Evolutionary conservation across 2,329 filamentous ascomycete species (phyloP), one percentile per base, ranked within the genome.

Genomic region (Sporothrix luriei): DNA sequence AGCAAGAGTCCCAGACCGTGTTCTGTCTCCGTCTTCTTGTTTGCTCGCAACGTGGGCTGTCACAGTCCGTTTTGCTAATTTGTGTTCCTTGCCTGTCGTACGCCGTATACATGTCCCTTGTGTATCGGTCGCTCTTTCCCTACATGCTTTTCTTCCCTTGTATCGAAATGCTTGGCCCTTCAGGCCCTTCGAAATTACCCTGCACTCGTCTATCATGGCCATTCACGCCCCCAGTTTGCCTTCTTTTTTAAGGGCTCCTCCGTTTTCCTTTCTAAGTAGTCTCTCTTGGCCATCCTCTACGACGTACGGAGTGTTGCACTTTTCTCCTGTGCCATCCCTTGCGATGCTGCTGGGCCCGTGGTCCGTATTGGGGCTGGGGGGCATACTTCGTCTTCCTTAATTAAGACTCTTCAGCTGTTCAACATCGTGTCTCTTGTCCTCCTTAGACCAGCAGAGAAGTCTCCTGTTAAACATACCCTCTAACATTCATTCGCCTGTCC

Each of bases 291-390:
- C 13, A 9, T 26, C n/a, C 21, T 33, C 54, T 21, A 46, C 52
- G 52, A 19, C 52, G 24, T 55, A 40, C 38, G 38, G 57, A 62
- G 57, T 10, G 21, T 62, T 62, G 51, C 51, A 43, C 33, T 62
- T 46, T 62, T 43, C 57, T 62, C 57, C 57, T 43, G 38, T 21
- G 9, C 38, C 38, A 26, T 46, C 38, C 57, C 57, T 62, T 26
- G 57, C 57, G 46, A 46, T 21, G 40, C 57, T 62, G 57, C 13
- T 51, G 4, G 29, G 19, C 51, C 61, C 68, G 61, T 7, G 29
- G 19, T 59, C 61, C 68, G 61, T 69, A 59, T 69, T 68, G 67
- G 40, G 21, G 40, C 40, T 59, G 57, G 33, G 51, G 33, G 19
- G 29, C 68, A 57, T 49, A 59, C 33, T 54, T 46, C 57, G n/a